Evolutionary conservation across 129 eudicot genomes (phyloP).

Genomic region (Flaveria trinervia): DNA sequence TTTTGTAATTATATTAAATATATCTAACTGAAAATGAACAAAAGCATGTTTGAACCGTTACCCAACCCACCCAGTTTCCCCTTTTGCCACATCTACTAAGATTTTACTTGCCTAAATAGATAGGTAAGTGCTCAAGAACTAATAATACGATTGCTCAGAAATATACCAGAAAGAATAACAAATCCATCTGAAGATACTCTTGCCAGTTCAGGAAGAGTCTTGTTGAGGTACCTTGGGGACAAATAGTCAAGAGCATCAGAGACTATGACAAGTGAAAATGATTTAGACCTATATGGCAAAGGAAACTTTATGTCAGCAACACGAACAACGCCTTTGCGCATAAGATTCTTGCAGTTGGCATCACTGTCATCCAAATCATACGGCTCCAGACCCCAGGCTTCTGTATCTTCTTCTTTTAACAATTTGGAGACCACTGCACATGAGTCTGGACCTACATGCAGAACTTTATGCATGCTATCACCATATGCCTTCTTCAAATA

Average conservation of each 20-base stretch:
- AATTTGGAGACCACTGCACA: slow-evolving; percentile 77
- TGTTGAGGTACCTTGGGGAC: slow-evolving; percentile 92
- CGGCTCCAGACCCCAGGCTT: slow-evolving; percentile 95
- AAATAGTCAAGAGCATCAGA: slow-evolving; percentile 91
- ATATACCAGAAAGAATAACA: slow-evolving; percentile 78
- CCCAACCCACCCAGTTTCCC: not conserved
- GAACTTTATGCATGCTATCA: slow-evolving; percentile 72
- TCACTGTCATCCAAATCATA: slow-evolving; percentile 89
- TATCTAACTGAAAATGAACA: not conserved
- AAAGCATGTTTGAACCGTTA: not conserved
- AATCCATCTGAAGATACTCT: slow-evolving; percentile 89
- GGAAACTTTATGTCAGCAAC: slow-evolving; percentile 87
- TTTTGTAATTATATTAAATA: not conserved
- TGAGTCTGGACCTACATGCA: slow-evolving; percentile 90
- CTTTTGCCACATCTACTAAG: not conserved
- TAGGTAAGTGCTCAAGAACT: not conserved
- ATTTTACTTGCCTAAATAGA: not conserved
- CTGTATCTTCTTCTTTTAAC: slow-evolving; percentile 84
- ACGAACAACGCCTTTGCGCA: slow-evolving; percentile 78
- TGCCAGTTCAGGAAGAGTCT: slow-evolving; percentile 81
- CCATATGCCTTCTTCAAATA: slow-evolving; percentile 77
- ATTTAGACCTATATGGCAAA: slow-evolving; percentile 73
- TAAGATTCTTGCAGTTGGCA: slow-evolving; percentile 69
- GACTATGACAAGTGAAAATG: slow-evolving; percentile 85
- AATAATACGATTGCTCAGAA: slow-evolving; percentile 5